Evolutionary conservation across 176 grass and related monocot species (phyloP), one percentile per base, ranked within the genome.

Genomic region (Typha latifolia): DNA sequence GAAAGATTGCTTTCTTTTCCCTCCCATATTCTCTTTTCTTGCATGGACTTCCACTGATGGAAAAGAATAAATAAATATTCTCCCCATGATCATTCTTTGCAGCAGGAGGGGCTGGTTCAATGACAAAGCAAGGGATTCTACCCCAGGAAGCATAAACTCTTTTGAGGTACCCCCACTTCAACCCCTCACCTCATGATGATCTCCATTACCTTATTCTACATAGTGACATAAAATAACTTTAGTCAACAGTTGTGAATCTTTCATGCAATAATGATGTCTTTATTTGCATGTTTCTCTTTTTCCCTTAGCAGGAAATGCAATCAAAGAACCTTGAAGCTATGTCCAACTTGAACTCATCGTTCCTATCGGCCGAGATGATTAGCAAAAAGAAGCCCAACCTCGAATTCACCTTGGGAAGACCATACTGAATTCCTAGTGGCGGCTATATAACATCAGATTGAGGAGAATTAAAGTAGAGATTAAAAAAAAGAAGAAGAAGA

Each of bases 331-430:
- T 51, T 62, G 75, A 80, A 26, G 69, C 65, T 21, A 61, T 69
- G 70, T 53, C 78, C 2, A 64, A 84, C 63, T 70, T 85, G 65
- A 89, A 83, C 62, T 83, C 79, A 13, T 63, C 62, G 20, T 89
- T 85, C 75, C 77, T 62, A 29, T 29, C 27, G 21, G 43, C 66
- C 49, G 78, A 68, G 48, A 67, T 73, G 48, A 67, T 70, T 22
- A 49, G 69, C 43, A 66, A 57, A 62, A 90, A 77, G 75, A 95
- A 82, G 37, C 90, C 86, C 1, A 90, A 87, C 62, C 86, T 95
- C 2, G 86, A 95, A 61, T 95, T 95, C 78, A 90, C 86, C 57
- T 80, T 95, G 80, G 90, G 90, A 62, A 76, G 72, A 49, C 52
- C 59, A 16, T 32, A 77, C 26, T 82, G 34, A 64, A 14, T 16